phyloP scores from a whole-genome alignment of 305 asterid genomes.

The Fraxinus floribunda region DNA sequence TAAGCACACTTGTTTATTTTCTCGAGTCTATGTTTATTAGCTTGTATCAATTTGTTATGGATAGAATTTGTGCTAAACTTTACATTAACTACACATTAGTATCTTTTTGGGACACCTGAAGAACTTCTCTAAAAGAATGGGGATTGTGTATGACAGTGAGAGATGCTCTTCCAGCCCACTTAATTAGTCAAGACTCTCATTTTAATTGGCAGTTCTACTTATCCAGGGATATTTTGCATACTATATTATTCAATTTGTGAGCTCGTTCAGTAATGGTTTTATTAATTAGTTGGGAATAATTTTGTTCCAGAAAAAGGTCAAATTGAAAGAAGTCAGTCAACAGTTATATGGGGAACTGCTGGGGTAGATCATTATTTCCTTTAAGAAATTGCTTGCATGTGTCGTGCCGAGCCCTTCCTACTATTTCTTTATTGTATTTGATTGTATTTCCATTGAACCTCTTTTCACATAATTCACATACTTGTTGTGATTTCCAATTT shows the following conservation, averaged over 20 bases:
- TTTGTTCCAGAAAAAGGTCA: background rate
- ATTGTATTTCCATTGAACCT: background rate
- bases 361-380: background rate
- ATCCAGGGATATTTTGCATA: background rate
- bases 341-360: background rate
- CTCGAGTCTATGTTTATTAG: background rate
- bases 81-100: background rate
- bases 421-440: background rate
- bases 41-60: background rate
- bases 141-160: background rate
- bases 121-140: background rate
- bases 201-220: background rate
- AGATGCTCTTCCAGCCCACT: background rate
- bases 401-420: background rate
- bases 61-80: background rate
- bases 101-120: background rate
- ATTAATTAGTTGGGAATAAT: background rate
- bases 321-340: background rate
- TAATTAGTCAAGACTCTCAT: background rate
- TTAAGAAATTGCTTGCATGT: background rate
- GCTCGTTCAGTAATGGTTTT: background rate
- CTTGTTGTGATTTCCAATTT: background rate
- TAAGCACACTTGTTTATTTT: background rate
- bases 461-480: background rate
- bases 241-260: background rate